Evolutionary conservation across 331 rosid genomes (phyloP).

Genomic region (Prunus yedoensis): DNA sequence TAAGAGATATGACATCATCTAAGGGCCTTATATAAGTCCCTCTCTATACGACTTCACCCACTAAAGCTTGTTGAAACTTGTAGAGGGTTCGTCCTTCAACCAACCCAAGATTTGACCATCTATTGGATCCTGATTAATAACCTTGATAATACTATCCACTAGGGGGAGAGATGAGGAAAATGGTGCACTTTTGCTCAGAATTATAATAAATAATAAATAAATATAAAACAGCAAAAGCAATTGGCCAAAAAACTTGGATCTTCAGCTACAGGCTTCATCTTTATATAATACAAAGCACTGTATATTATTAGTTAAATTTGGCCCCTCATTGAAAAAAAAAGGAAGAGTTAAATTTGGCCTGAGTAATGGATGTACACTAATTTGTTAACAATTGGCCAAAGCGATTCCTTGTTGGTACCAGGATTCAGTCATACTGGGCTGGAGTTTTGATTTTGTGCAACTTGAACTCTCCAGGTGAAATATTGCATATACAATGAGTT

Average conservation of each 20-base stretch:
- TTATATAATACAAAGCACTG: neutral
- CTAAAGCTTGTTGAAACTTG: neutral
- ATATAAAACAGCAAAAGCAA: neutral
- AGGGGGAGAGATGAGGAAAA: too few species aligned
- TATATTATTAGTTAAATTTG: neutral
- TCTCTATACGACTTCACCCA: too few species aligned
- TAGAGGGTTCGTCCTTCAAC: neutral
- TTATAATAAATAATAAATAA: neutral
- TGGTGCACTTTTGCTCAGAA: too few species aligned
- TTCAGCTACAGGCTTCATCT: neutral
- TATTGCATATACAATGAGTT: conserved; percentile 63
- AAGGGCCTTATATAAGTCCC: too few species aligned
- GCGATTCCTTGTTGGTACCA: neutral
- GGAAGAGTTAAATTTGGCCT: neutral
- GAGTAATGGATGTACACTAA: neutral
- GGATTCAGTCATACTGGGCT: conserved; percentile 49
- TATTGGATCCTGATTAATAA: too few species aligned
- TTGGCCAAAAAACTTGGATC: neutral
- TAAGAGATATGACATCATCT: too few species aligned
- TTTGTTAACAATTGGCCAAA: neutral
- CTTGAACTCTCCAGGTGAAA: conserved; percentile 67
- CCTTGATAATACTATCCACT: too few species aligned
- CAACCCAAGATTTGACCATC: neutral
- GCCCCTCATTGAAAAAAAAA: neutral
- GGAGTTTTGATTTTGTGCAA: conserved; percentile 40